A percentile compares a stretch with the other conserved stretches of the same genome.
phyloP scores from a whole-genome alignment of 139 green algal species.

The Chlorella sp. region DNA sequence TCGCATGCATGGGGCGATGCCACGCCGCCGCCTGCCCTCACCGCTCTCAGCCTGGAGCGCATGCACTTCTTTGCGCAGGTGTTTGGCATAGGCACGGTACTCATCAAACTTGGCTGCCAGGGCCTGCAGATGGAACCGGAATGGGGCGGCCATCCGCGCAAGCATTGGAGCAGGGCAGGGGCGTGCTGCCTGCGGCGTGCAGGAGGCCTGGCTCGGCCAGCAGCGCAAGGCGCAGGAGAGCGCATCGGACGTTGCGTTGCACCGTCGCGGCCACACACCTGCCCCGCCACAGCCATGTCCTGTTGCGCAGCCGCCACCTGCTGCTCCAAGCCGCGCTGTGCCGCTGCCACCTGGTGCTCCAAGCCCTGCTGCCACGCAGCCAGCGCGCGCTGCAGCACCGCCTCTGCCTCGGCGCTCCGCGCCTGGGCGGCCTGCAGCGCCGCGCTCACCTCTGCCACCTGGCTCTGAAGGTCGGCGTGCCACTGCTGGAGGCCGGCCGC shows the following conservation, averaged over 20 bases:
- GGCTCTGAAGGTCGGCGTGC: not conserved
- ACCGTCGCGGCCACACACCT: too few relatives aligned
- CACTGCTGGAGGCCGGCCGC: slow-evolving; percentile 1
- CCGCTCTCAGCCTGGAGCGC: not conserved
- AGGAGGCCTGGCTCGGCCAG: too few relatives aligned
- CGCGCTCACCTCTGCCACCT: not conserved
- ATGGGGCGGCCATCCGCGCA: too few relatives aligned
- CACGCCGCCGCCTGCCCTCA: too few relatives aligned
- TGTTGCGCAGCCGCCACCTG: not conserved
- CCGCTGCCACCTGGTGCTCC: slow-evolving; percentile 6
- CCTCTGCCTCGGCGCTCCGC: not conserved
- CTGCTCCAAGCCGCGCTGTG: not conserved
- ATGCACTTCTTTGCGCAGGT: slow-evolving; percentile 27
- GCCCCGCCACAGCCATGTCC: too few relatives aligned
- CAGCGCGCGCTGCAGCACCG: slow-evolving; percentile 11
- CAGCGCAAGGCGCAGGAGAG: too few relatives aligned
- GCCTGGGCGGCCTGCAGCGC: not conserved
- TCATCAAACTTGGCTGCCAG: slow-evolving; percentile 21
- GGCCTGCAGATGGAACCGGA: too few relatives aligned
- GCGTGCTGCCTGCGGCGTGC: too few relatives aligned
- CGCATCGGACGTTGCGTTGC: too few relatives aligned
- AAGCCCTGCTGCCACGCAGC: slow-evolving; percentile 15
- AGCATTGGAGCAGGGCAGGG: too few relatives aligned
- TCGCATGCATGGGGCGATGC: too few relatives aligned
- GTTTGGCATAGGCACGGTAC: slow-evolving; percentile 35